phyloP scores from a whole-genome alignment of 805 yeast species.

The Candida sanyiensis region DNA sequence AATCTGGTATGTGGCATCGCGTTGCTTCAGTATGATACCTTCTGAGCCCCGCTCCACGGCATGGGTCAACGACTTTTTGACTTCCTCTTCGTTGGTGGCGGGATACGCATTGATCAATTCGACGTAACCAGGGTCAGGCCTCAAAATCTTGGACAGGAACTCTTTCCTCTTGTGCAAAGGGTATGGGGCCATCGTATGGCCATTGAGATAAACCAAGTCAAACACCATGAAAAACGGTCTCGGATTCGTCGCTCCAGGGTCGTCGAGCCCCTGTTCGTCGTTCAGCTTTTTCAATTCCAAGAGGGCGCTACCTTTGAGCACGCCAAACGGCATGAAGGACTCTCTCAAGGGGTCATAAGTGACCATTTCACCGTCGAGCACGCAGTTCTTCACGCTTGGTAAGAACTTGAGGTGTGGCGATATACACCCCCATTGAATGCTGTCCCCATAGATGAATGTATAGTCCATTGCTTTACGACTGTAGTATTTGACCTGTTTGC shows the following conservation, averaged over 20 bases:
- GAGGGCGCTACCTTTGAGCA: slow-evolving; percentile 64
- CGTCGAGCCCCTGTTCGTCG: slow-evolving; percentile 26
- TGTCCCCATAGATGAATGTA: slow-evolving; percentile 61
- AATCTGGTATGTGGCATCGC: slow-evolving; percentile 49
- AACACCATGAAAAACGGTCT: slow-evolving; percentile 60
- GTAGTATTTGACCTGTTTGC: slow-evolving; percentile 29
- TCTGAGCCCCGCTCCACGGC: slow-evolving; percentile 66
- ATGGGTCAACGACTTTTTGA: slow-evolving; percentile 47
- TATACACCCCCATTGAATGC: slow-evolving; percentile 44
- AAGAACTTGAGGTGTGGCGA: slow-evolving; percentile 43
- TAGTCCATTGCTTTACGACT: slow-evolving; percentile 72
- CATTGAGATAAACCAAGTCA: slow-evolving; percentile 72
- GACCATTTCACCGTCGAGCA: slow-evolving; percentile 89
- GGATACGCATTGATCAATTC: slow-evolving; percentile 40
- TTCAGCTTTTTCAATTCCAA: slow-evolving; percentile 36
- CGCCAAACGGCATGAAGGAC: slow-evolving; percentile 70
- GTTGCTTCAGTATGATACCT: slow-evolving; percentile 74
- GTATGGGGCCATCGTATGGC: slow-evolving; percentile 46
- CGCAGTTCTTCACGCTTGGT: slow-evolving; percentile 30
- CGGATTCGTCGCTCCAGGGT: slow-evolving; percentile 27
- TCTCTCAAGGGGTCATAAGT: slow-evolving; percentile 64
- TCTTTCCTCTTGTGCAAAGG: slow-evolving; percentile 53
- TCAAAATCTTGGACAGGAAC: slow-evolving; percentile 41
- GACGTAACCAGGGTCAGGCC: slow-evolving; percentile 35
- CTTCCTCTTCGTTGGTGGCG: slow-evolving; percentile 44